Percentiles rank a stretch among this genome's conserved stretches.
Evolutionary conservation across 371 early-diverging fungal genomes (phyloP).

Genomic region (Mucor circinelloides): DNA sequence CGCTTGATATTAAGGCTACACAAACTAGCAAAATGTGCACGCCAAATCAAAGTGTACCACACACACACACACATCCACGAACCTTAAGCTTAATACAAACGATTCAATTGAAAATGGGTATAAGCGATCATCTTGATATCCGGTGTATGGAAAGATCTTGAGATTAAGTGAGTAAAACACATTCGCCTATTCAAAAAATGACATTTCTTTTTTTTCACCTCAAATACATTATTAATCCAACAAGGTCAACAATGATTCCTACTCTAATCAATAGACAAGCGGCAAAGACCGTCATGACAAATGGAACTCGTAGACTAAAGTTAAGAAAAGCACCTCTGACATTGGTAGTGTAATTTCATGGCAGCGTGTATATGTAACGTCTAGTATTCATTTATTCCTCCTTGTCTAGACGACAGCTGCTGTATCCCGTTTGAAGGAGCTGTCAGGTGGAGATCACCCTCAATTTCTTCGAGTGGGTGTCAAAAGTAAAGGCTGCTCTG

Average conservation of each 20-base stretch:
- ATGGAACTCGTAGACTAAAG: conserved; percentile 19
- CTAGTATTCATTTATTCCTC: too few relatives aligned
- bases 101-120: neutral
- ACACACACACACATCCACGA: neutral
- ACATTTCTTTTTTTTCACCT: neutral
- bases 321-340: conserved; percentile 45
- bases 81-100: neutral
- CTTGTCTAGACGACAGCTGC: conserved; percentile 80
- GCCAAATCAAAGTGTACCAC: neutral
- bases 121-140: neutral
- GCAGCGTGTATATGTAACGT: too few relatives aligned
- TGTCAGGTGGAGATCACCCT: conserved; percentile 61
- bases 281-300: neutral
- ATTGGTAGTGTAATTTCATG: conserved; percentile 30
- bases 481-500: conserved; percentile 87
- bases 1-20: neutral
- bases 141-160: neutral
- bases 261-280: neutral
- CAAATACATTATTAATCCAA: neutral
- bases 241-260: neutral
- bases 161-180: neutral
- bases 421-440: conserved; percentile 58
- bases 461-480: conserved; percentile 77
- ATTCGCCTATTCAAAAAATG: neutral
- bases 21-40: neutral